Evolutionary conservation across 73 alveolate species (phyloP).

Genomic region (Tetrahymena elliotti): DNA sequence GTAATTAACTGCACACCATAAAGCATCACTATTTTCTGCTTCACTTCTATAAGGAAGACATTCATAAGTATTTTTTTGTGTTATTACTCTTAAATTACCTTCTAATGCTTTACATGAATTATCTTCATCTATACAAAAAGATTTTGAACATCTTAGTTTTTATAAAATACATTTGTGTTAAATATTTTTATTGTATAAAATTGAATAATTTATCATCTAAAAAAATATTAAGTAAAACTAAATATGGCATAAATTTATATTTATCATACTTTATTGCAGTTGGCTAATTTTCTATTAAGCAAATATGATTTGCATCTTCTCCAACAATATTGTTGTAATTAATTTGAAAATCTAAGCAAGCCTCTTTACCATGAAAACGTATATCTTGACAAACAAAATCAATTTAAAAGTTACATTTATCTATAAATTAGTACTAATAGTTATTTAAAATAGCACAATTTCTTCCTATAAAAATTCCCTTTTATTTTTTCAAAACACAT

Average conservation of each 20-base stretch:
- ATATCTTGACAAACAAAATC: neutral
- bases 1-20: neutral
- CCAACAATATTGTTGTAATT: neutral
- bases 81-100: neutral
- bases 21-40: neutral
- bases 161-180: too few species aligned
- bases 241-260: too few species aligned
- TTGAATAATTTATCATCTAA: too few species aligned
- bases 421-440: too few species aligned
- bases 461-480: neutral
- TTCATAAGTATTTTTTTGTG: neutral
- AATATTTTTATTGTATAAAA: too few species aligned
- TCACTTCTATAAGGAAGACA: neutral
- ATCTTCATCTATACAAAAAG: neutral
- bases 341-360: neutral
- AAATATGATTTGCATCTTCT: neutral
- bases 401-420: neutral
- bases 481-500: too few species aligned
- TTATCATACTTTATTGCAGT: neutral
- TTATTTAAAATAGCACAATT: neutral
- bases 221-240: too few species aligned
- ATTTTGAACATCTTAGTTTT: neutral
- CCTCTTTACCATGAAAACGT: neutral
- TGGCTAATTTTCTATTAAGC: neutral
- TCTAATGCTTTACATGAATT: neutral